These are phyloP conservation scores for Calendula officinalis DNA, from an alignment of 129 eudicot species.

Conservation along the genomic window DNA sequence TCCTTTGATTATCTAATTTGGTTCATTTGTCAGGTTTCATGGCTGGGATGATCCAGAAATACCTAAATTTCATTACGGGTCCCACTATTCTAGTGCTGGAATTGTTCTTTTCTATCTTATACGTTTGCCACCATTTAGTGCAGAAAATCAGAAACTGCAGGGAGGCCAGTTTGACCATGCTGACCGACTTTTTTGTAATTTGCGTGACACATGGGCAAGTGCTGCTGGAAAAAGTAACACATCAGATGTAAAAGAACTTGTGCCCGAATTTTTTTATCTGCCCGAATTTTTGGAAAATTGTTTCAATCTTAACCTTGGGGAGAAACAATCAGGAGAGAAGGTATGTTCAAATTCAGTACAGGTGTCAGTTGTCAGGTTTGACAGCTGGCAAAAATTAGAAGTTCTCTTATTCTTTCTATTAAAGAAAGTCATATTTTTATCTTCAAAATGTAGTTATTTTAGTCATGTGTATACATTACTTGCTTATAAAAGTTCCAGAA, in stretches of 20 bases:
- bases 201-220: slow-evolving; percentile 90
- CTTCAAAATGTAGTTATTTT: neutral
- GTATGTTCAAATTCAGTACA: slow-evolving; percentile 34
- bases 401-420: neutral
- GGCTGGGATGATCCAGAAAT: slow-evolving; percentile 99
- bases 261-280: slow-evolving; percentile 96
- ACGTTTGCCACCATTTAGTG: slow-evolving; percentile 93
- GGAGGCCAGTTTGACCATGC: slow-evolving; percentile 99
- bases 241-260: slow-evolving; percentile 92
- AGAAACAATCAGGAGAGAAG: slow-evolving; percentile 99
- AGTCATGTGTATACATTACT: neutral
- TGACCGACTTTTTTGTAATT: slow-evolving; percentile 88
- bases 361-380: too few species aligned
- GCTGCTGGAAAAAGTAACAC: slow-evolving; percentile 97
- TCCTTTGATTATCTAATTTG: slow-evolving; percentile 11
- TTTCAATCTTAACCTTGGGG: slow-evolving; percentile 85
- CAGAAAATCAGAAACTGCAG: slow-evolving; percentile 92
- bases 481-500: neutral
- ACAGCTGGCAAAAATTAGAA: too few species aligned
- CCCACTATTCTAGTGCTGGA: slow-evolving; percentile 99
- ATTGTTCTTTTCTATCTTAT: slow-evolving; percentile 96
- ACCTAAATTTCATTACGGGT: slow-evolving; percentile 97
- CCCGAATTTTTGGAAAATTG: slow-evolving; percentile 90
- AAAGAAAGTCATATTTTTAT: neutral
- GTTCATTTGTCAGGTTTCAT: slow-evolving; percentile 55